Evolutionary conservation across 345 rosid species (phyloP), one percentile per base, ranked within the genome.

Genomic region (Aethionema arabicum): DNA sequence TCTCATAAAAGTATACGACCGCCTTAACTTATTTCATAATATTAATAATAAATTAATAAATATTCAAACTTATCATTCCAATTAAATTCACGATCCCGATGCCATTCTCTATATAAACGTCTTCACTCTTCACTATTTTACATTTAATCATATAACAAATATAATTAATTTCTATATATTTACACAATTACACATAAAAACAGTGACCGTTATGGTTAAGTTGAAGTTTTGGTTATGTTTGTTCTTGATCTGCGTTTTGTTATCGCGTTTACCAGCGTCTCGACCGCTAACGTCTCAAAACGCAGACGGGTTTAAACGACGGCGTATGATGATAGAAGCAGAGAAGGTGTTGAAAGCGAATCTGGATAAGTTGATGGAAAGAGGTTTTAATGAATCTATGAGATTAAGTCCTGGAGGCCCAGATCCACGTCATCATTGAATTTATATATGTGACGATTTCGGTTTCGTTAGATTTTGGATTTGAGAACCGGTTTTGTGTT

Each of bases 351-450:
- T 80, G 74, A 67, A 73, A 37, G 76, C 70, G 21, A 85, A 80
- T 65, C 61, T 78, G 30, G 14, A 33, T 14, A 78, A 80, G 65
- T 76, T 77, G 21, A 47, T 44, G 41, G 83, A 80, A 38, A 69
- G n/a, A 52, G 74, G 62, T 60, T 62, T 72, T 12, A 11, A 45
- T 45, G 59, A 74, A 43, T 58, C 95, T 37, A 63, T 58, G 31
- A 47, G 87, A 49, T 57, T 68, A 0, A 83, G 87, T 66, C 95
- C 91, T 11, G 95, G 95, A 9, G 88, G 95, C 41, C 88, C 87
- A 12, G 85, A 85, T 65, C 87, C 83, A 14, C 82, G 77, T 41
- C 95, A 87, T 63, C 87, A 85, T 58, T 78, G 65, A 64, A 32
- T 45, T 32, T 1, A 21, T 21, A 21, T 21, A 21, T 21, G 2